Evolutionary conservation across 371 early-diverging fungal species (phyloP), one percentile per base, ranked within the genome.

Genomic region (Dichotomocladium elegans): DNA sequence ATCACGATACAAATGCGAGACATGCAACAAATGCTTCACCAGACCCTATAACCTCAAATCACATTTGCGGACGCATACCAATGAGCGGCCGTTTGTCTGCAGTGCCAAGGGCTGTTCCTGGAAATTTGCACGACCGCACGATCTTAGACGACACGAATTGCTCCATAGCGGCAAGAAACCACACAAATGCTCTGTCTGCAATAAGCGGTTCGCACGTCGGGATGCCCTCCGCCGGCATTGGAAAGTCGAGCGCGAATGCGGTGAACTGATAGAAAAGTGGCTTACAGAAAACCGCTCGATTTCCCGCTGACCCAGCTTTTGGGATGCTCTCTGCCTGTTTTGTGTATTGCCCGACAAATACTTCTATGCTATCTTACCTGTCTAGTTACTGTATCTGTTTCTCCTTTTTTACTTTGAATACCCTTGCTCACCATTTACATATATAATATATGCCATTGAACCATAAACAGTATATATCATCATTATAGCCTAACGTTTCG

Each of bases 21-120:
- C 65, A 43, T 91, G 90, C 53, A 66, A 51, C 54, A 83, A 84
- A 55, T 66, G 77, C 22, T 90, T 89, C 55, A 79, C 84, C 10
- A 86, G 88, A 52, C 76, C 82, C 7, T 88, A 87, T 27, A 88
- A 90, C 57, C 73, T 91, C 2, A 87, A 84, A 56, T 87, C 88
- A 0, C 91, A 90, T 59, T 74, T 79, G 53, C 67, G 82, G 12
- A 83, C 70, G 14, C 88, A 87, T 63, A 83, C 84, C 2, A 81
- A 81, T 15, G 85, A 82, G 43, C 74, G 80, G 26, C 88, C 88
- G 0, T 85, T 72, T 78, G 79, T 78, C 28, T 85, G 86, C 59
- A 42, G 61, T 3, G 64, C 64, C 54, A 47, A 61, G 17, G 70
- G 70, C 41, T 88, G 88, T 27, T 41, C 47, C 21, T 64, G 73